Base-by-base conservation (phyloP, 2,329 filamentous ascomycete genomes). In the Zalaria sp. region DNA sequence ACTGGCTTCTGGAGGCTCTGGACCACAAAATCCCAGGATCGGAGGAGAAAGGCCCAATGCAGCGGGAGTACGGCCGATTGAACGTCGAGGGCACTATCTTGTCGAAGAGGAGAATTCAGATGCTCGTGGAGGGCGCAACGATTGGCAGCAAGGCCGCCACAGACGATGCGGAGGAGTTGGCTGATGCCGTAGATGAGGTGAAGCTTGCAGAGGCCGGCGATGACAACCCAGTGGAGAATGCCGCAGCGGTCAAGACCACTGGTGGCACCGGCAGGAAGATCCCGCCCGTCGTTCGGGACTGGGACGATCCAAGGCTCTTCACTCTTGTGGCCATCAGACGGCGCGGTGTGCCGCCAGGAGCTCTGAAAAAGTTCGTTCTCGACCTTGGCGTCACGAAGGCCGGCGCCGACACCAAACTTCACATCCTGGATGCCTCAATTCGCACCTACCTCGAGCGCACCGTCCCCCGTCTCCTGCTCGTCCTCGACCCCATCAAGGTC, bases 221-320 rank as follows among this genome's bases (percentile, higher is more conserved):
- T 51, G 31, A 60, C 52, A 51, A 64, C 36, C 44, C 47, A 5
- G 48, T 49, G 42, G 42, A 43, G 8, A 41, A 39, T 9, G 49
- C 49, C 34, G 43, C 49, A 5, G 38, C 49, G 32, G 48, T 50
- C 38, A 47, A 51, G 27, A 44, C 46, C 18, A 41, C 50, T 25
- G 46, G 45, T 29, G 47, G 49, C 25, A 41, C 35, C 11, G 49
- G 47, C 11, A 51, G 52, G 5, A 51, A 55, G 6, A 63, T 69
- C 31, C 58, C 64, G 9, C 64, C 66, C 3, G 60, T 80, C 48
- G 88, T 96, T 5, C 76, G 83, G 32, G 84, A 77, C 42, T 95
- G 88, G 86, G 84, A 95, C 52, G 89, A 95, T 53, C 89, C 89
- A 7, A 75, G 89, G 29, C 70, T 96, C 4, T 94, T 85, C 64